A percentile compares a stretch with the other conserved stretches of the same genome.
Conservation (phyloP, 2,329 filamentous ascomycete species). For the Penicillium concentricum region DNA sequence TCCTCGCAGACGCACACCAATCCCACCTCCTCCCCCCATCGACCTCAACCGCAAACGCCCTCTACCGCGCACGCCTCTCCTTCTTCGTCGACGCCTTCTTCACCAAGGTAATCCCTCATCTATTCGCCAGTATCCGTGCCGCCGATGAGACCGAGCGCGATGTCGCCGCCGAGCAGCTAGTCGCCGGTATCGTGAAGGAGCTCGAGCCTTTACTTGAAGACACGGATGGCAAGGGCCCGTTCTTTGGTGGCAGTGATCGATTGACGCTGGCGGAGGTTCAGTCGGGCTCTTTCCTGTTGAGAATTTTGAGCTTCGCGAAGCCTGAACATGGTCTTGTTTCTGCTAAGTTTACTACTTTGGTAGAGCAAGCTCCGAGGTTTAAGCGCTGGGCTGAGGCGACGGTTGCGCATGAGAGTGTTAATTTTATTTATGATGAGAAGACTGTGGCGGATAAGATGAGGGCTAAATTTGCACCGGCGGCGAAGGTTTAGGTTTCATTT, state of each 20-base stretch:
- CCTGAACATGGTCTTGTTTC: conserved; percentile 51
- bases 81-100: conserved; percentile 73
- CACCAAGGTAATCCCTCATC: conserved; percentile 56
- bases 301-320: conserved; percentile 57
- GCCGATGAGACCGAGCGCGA: conserved; percentile 52
- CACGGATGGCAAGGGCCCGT: conserved; percentile 50
- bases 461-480: conserved; percentile 40
- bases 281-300: conserved; percentile 65
- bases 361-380: conserved; percentile 63
- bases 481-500: conserved; percentile 15
- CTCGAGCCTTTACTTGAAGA: conserved; percentile 67
- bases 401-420: conserved; percentile 64
- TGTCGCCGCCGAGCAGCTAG: conserved; percentile 50
- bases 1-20: conserved; percentile 68
- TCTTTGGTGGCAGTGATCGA: conserved; percentile 63
- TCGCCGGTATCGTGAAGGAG: conserved; percentile 63
- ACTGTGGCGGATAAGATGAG: conserved; percentile 44
- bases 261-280: conserved; percentile 72
- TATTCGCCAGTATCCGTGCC: conserved; percentile 51
- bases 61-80: conserved; percentile 64
- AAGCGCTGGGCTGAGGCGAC: conserved; percentile 65
- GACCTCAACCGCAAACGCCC: conserved; percentile 53
- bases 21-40: conserved; percentile 62
- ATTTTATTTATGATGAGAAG: conserved; percentile 60
- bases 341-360: conserved; percentile 47